phyloP scores from a whole-genome alignment of 2,329 filamentous ascomycete species.

The Lachnellula arida region DNA sequence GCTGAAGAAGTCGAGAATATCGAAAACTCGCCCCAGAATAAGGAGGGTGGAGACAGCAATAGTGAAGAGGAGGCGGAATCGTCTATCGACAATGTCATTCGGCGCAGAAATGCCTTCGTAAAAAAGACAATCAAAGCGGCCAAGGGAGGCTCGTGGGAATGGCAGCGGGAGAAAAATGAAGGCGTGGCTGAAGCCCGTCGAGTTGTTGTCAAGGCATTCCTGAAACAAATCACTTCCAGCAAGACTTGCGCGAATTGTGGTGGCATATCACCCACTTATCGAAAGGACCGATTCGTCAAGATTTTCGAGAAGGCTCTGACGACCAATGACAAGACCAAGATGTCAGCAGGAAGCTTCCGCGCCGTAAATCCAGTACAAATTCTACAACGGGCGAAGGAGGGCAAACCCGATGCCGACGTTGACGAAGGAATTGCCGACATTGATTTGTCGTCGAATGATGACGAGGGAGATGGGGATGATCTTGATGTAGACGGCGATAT shows the following conservation, averaged over 20 bases:
- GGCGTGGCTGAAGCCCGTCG: slow-evolving; percentile 73
- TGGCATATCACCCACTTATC: slow-evolving; percentile 74
- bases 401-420: slow-evolving; percentile 30
- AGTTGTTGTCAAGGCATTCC: slow-evolving; percentile 73
- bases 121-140: slow-evolving; percentile 63
- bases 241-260: slow-evolving; percentile 64
- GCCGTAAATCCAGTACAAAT: slow-evolving; percentile 31
- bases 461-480: slow-evolving; percentile 41
- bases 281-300: slow-evolving; percentile 88
- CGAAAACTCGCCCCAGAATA: slow-evolving; percentile 20
- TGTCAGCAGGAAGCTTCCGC: slow-evolving; percentile 63
- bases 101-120: slow-evolving; percentile 63
- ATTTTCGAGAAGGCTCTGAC: slow-evolving; percentile 82
- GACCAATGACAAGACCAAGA: slow-evolving; percentile 70
- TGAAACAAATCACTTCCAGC: slow-evolving; percentile 64
- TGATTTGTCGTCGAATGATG: slow-evolving; percentile 44
- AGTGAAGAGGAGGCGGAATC: slow-evolving; percentile 33
- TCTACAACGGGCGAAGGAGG: slow-evolving; percentile 36
- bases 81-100: slow-evolving; percentile 44
- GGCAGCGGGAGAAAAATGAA: slow-evolving; percentile 65
- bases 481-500: slow-evolving; percentile 53
- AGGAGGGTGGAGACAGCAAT: slow-evolving; percentile 18
- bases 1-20: slow-evolving; percentile 48
- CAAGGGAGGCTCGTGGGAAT: slow-evolving; percentile 37
- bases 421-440: slow-evolving; percentile 71